A percentile compares a stretch with the other conserved stretches of the same genome.
phyloP scores from a whole-genome alignment of 1,284 basidiomycete genomes.

The Phenoliferia sp. region DNA sequence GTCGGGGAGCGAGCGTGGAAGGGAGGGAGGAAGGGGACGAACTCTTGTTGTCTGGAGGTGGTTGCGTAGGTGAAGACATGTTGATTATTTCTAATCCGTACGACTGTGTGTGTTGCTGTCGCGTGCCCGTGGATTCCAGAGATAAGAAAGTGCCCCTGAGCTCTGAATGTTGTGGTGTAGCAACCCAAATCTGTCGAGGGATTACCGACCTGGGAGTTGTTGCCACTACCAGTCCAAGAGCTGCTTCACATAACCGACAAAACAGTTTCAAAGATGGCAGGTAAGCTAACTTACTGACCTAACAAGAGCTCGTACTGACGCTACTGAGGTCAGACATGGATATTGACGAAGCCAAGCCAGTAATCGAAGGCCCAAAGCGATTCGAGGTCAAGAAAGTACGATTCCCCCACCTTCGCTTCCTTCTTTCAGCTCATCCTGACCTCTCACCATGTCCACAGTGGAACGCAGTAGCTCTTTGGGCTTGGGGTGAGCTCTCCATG shows the following conservation, averaged over 20 bases:
- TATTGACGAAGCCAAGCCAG: slow-evolving; percentile 52
- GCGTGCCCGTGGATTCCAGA: slow-evolving; percentile 50
- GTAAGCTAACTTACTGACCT: not conserved
- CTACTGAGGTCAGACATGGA: slow-evolving; percentile 61
- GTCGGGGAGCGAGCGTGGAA: not conserved
- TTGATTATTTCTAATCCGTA: too few relatives aligned
- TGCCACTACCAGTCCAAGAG: not conserved
- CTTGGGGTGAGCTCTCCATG: slow-evolving; percentile 66
- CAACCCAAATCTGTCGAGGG: not conserved
- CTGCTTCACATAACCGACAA: not conserved
- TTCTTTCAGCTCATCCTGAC: slow-evolving; percentile 12
- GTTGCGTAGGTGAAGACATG: slow-evolving; percentile 48
- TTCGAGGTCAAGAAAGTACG: slow-evolving; percentile 95
- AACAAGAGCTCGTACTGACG: not conserved
- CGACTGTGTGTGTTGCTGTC: slow-evolving; percentile 49
- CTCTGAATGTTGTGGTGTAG: not conserved
- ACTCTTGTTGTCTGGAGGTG: slow-evolving; percentile 48
- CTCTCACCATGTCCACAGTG: slow-evolving; percentile 59
- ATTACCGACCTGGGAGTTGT: not conserved
- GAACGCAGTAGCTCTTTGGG: slow-evolving; percentile 94
- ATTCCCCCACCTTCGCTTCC: slow-evolving; percentile 1
- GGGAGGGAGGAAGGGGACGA: slow-evolving; percentile 25
- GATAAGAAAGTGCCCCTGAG: slow-evolving; percentile 37
- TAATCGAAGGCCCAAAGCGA: slow-evolving; percentile 51
- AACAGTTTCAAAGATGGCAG: not conserved